Conservation (phyloP, 495 filamentous ascomycete species). For the Hyaloscypha variabilis region DNA sequence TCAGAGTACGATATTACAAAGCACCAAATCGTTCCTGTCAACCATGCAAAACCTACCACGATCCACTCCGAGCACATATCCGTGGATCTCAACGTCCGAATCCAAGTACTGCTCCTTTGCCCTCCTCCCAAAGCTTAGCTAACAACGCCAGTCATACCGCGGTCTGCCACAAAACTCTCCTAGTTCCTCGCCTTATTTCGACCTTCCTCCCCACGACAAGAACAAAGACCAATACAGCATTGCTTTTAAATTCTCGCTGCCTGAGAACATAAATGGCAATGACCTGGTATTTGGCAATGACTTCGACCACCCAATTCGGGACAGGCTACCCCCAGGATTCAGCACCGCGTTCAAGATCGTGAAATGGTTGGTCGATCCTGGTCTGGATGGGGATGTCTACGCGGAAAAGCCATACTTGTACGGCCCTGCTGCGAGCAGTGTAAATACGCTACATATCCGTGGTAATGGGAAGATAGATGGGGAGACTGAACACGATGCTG, state of each 20-base stretch:
- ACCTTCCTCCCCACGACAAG: slow-evolving; percentile 58
- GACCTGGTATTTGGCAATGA: slow-evolving; percentile 91
- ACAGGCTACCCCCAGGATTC: slow-evolving; percentile 86
- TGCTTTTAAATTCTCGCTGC: slow-evolving; percentile 72
- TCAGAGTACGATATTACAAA: slow-evolving; percentile 66
- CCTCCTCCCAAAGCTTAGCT: background rate
- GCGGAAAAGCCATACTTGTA: slow-evolving; percentile 85
- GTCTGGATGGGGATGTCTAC: slow-evolving; percentile 84
- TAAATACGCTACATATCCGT: slow-evolving; percentile 73
- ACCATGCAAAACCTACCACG: slow-evolving; percentile 54
- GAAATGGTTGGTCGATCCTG: slow-evolving; percentile 85
- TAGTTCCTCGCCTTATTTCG: slow-evolving; percentile 72
- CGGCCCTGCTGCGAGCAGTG: slow-evolving; percentile 71
- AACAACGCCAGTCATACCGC: slow-evolving; percentile 37
- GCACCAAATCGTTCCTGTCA: slow-evolving; percentile 74
- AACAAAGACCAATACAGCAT: slow-evolving; percentile 80
- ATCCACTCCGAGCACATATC: slow-evolving; percentile 64
- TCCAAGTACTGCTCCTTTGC: slow-evolving; percentile 52
- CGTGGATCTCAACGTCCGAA: slow-evolving; percentile 67
- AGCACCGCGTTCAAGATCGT: slow-evolving; percentile 77
- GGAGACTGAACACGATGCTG: slow-evolving; percentile 40
- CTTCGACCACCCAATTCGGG: slow-evolving; percentile 84
- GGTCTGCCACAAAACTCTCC: slow-evolving; percentile 64
- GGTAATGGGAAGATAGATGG: slow-evolving; percentile 33
- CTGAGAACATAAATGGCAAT: slow-evolving; percentile 61